Percentiles rank a stretch among this genome's conserved stretches.
phyloP scores from a whole-genome alignment of 1,284 basidiomycete genomes.

The Leccinum pseudoinsigne region DNA sequence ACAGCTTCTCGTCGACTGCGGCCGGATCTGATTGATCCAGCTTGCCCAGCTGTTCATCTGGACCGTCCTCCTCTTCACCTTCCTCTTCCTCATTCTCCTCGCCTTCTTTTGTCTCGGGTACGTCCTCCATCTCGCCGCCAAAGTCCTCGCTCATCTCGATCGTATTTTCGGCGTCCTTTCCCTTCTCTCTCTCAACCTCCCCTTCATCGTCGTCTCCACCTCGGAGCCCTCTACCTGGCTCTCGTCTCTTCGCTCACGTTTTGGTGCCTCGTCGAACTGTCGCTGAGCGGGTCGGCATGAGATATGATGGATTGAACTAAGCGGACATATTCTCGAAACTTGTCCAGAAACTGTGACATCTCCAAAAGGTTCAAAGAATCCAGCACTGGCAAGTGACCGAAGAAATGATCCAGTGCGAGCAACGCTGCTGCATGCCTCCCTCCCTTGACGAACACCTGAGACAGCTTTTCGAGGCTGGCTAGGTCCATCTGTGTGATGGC shows the following conservation, averaged over 20 bases:
- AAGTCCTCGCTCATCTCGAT: slow-evolving; percentile 79
- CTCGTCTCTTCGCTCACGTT: slow-evolving; percentile 95
- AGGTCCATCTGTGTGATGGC: slow-evolving; percentile 21
- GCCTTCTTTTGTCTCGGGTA: slow-evolving; percentile 58
- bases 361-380: slow-evolving; percentile 22
- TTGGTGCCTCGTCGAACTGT: slow-evolving; percentile 43
- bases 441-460: slow-evolving; percentile 12
- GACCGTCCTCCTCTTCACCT: slow-evolving; percentile 55
- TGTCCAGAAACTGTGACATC: slow-evolving; percentile 31
- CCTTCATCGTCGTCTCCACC: slow-evolving; percentile 55
- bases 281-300: slow-evolving; percentile 28
- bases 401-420: slow-evolving; percentile 30
- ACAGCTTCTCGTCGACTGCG: slow-evolving; percentile 94
- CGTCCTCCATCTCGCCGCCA: slow-evolving; percentile 83
- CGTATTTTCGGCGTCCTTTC: slow-evolving; percentile 65
- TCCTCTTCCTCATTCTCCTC: slow-evolving; percentile 52
- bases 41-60: slow-evolving; percentile 85
- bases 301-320: slow-evolving; percentile 35
- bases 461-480: slow-evolving; percentile 12
- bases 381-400: slow-evolving; percentile 18
- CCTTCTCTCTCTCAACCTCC: slow-evolving; percentile 50
- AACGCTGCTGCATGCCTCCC: slow-evolving; percentile 14
- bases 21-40: slow-evolving; percentile 85
- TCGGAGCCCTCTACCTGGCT: slow-evolving; percentile 96
- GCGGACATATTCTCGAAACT: slow-evolving; percentile 39